phyloP scores from a whole-genome alignment of 345 rosid genomes.

The Cardamine resedifolia region DNA sequence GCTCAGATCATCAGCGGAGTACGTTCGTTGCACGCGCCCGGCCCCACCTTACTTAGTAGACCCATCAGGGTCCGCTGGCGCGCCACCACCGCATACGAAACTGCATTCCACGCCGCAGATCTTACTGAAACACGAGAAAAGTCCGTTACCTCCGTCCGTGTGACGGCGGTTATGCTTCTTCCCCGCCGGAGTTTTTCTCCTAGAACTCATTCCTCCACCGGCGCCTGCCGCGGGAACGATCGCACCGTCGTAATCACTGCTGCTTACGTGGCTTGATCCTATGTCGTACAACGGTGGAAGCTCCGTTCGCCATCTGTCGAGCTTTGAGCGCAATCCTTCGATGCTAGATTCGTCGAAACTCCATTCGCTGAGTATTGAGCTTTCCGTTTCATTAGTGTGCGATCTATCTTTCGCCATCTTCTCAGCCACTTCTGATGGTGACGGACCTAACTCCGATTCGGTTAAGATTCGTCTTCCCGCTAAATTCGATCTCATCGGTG shows the following conservation, averaged over 20 bases:
- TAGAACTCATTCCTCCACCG: slow-evolving; percentile 28
- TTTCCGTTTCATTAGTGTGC: slow-evolving; percentile 43
- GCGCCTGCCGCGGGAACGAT: not conserved
- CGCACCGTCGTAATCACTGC: slow-evolving; percentile 3
- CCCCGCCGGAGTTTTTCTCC: slow-evolving; percentile 10
- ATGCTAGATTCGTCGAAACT: slow-evolving; percentile 53
- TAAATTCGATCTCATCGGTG: slow-evolving; percentile 32
- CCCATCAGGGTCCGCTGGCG: not conserved
- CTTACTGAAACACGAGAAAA: slow-evolving; percentile 69
- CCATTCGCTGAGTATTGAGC: slow-evolving; percentile 55
- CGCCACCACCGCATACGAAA: slow-evolving; percentile 55
- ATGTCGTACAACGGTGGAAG: slow-evolving; percentile 60
- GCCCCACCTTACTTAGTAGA: slow-evolving; percentile 26
- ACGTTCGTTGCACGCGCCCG: slow-evolving; percentile 3
- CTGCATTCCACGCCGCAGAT: slow-evolving; percentile 71
- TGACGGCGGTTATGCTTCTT: slow-evolving; percentile 40
- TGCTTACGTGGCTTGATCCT: slow-evolving; percentile 42
- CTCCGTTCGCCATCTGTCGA: slow-evolving; percentile 81
- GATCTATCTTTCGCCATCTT: slow-evolving; percentile 42
- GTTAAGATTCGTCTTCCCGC: slow-evolving; percentile 41
- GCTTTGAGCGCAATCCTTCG: slow-evolving; percentile 77
- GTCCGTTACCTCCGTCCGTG: slow-evolving; percentile 40
- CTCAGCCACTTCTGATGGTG: slow-evolving; percentile 83
- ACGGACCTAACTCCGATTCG: slow-evolving; percentile 77
- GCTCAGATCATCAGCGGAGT: slow-evolving; percentile 37